These are phyloP conservation scores for Populus pruinosa DNA, from an alignment of 345 rosid species.

Conservation along the genomic window DNA sequence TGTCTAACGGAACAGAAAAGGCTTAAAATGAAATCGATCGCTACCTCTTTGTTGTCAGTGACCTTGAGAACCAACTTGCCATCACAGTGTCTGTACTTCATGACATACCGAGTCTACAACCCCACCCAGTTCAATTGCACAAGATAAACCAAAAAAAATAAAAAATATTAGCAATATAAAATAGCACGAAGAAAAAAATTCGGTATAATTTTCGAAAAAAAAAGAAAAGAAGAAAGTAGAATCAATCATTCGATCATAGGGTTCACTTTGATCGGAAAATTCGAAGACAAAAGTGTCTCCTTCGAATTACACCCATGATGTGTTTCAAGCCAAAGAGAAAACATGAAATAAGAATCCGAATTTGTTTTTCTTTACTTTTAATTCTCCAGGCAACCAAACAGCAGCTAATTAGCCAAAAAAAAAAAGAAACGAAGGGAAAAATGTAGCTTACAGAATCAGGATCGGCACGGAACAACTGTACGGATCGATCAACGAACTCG, in stretches of 20 bases:
- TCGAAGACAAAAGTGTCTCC: not conserved
- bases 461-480: conserved; percentile 69
- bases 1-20: not conserved
- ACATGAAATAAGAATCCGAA: not conserved
- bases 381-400: conserved; percentile 21
- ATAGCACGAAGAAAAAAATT: not conserved
- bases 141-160: not conserved
- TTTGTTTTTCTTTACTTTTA: not conserved
- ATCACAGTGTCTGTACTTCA: conserved; percentile 90
- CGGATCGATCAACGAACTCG: conserved; percentile 23
- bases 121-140: conserved; percentile 3
- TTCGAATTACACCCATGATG: not conserved
- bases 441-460: conserved; percentile 69
- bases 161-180: not conserved
- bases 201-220: not conserved
- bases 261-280: not conserved
- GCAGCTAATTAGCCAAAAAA: not conserved
- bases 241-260: not conserved
- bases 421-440: not conserved
- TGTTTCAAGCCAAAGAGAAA: not conserved
- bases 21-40: not conserved
- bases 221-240: not conserved
- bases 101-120: conserved; percentile 74
- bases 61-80: conserved; percentile 97
- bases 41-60: conserved; percentile 93